These are phyloP conservation scores for Dalechampia spathulata DNA, from an alignment of 441 rosid genomes.

Conservation along the genomic window DNA sequence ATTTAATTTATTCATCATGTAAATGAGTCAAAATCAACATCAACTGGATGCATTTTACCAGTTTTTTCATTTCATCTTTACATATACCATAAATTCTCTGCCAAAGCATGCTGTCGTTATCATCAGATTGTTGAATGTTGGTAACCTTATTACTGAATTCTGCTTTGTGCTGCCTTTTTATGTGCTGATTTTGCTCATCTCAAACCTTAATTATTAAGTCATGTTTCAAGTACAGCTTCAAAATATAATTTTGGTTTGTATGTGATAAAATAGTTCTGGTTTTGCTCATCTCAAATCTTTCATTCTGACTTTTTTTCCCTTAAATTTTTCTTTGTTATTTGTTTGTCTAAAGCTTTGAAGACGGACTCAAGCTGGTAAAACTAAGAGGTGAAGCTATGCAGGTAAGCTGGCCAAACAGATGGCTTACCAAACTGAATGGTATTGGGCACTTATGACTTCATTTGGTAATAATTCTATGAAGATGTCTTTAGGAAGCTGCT, in stretches of 20 bases:
- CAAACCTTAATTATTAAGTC: no score
- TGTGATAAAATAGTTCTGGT: neutral
- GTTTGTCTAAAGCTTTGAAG: slow-evolving; percentile 64
- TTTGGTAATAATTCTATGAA: slow-evolving; percentile 6
- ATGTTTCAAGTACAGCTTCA: no score
- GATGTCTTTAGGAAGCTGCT: slow-evolving; percentile 67
- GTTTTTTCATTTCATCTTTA: neutral
- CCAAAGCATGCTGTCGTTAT: neutral
- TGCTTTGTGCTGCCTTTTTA: no score
- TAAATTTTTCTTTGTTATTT: slow-evolving; percentile 4
- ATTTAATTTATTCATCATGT: neutral
- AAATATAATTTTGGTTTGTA: neutral
- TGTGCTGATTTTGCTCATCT: no score
- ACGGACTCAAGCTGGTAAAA: slow-evolving; percentile 93
- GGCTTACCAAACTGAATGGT: neutral
- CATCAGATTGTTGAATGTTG: no score
- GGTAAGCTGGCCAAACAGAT: slow-evolving; percentile 29
- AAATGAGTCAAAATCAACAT: neutral
- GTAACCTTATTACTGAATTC: no score
- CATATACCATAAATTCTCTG: neutral
- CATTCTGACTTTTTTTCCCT: neutral
- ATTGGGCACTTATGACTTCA: slow-evolving; percentile 4
- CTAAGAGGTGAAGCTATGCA: slow-evolving; percentile 98
- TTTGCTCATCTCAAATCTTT: neutral
- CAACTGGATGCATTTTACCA: neutral